These are phyloP conservation scores for Fusarium globosum DNA, from an alignment of 2,329 filamentous ascomycete species.

Conservation along the genomic window DNA sequence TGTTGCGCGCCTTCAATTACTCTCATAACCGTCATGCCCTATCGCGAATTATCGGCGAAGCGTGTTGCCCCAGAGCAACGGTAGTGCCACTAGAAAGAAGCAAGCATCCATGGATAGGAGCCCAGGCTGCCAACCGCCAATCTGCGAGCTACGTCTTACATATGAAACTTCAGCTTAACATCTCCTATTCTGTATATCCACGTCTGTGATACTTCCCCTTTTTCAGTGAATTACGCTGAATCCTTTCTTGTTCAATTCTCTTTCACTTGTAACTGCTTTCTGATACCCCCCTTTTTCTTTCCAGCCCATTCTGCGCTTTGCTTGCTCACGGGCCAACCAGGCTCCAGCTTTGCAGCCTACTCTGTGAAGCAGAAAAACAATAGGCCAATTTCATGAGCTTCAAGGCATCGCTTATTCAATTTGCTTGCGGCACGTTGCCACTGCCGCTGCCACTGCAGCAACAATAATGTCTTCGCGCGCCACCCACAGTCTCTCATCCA, in stretches of 20 bases:
- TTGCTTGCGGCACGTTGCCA: neutral
- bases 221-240: neutral
- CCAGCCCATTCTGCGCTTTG: neutral
- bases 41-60: constrained; percentile 43
- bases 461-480: constrained; percentile 32
- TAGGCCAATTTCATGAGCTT: constrained; percentile 1
- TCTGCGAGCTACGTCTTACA: constrained; percentile 14
- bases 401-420: neutral
- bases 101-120: constrained; percentile 12
- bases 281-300: neutral
- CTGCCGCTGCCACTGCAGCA: neutral
- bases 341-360: neutral
- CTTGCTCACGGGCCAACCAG: neutral
- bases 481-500: constrained; percentile 17
- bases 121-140: constrained; percentile 32
- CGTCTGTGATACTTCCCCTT: constrained; percentile 3
- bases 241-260: neutral
- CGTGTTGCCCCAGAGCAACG: constrained; percentile 45
- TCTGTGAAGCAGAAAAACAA: constrained; percentile 13
- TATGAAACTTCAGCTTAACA: constrained; percentile 28
- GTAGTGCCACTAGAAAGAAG: constrained; percentile 34
- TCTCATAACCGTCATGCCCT: constrained; percentile 2
- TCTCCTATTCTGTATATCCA: constrained; percentile 3
- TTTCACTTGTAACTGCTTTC: neutral
- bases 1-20: neutral